Conservation (phyloP, 305 asterid genomes). For the Fraxinus sp. region DNA sequence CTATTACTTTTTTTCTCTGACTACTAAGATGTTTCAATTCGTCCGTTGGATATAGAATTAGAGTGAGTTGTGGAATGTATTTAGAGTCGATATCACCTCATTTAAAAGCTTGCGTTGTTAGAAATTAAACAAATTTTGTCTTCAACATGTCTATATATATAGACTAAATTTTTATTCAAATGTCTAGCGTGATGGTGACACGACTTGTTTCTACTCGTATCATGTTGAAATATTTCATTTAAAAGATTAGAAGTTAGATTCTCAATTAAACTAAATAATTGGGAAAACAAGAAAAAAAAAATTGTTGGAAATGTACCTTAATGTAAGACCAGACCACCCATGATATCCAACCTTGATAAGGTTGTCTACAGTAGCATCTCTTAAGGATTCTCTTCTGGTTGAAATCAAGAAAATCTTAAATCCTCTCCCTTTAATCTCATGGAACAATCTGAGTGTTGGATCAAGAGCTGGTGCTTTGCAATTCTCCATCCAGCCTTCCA, state of each 20-base stretch:
- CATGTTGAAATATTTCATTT: neutral
- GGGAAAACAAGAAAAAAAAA: neutral
- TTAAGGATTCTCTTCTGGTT: conserved; percentile 43
- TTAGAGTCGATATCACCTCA: neutral
- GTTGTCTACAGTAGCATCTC: conserved; percentile 53
- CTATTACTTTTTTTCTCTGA: neutral
- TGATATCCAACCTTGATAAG: conserved; percentile 48
- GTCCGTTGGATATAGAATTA: neutral
- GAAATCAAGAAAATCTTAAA: conserved; percentile 46
- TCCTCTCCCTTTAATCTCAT: conserved; percentile 40
- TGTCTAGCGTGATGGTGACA: neutral
- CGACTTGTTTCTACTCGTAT: neutral
- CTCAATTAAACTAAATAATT: neutral
- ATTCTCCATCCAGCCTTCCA: conserved; percentile 44
- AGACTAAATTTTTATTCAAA: neutral
- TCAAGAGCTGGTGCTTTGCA: conserved; percentile 44
- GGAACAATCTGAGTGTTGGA: conserved; percentile 30
- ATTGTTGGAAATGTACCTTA: conserved; percentile 28
- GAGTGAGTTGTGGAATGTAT: neutral
- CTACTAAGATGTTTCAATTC: neutral
- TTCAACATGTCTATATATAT: neutral
- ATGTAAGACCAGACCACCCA: conserved; percentile 44
- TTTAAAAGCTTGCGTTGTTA: neutral
- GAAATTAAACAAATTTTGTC: neutral
- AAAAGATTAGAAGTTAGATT: neutral